These are phyloP conservation scores for Vigna mungo DNA, from an alignment of 306 rosid genomes.

Conservation along the genomic window DNA sequence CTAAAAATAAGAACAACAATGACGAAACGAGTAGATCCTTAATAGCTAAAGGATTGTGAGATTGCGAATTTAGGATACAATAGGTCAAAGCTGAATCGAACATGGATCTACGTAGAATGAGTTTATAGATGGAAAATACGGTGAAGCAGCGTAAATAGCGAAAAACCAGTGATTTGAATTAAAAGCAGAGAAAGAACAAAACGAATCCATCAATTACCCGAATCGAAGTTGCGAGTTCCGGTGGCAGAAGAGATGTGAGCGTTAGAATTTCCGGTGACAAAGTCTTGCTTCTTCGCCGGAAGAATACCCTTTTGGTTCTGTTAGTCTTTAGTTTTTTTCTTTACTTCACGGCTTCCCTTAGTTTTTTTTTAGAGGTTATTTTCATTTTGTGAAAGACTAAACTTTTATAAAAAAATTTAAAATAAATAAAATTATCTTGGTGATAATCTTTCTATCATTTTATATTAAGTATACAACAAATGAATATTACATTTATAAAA, in stretches of 20 bases:
- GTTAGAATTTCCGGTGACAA: neutral
- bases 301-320: neutral
- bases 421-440: too few relatives aligned
- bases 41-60: neutral
- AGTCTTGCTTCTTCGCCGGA: neutral
- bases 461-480: too few relatives aligned
- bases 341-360: slow-evolving; percentile 1
- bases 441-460: too few relatives aligned
- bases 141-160: neutral
- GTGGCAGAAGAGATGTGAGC: slow-evolving; percentile 9
- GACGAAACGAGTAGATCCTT: neutral
- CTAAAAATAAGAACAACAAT: slow-evolving; percentile 17
- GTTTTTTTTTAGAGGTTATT: neutral
- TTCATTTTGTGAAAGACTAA: neutral
- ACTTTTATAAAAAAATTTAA: too few relatives aligned
- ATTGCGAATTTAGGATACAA: neutral
- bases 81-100: neutral
- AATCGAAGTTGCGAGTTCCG: neutral
- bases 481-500: too few relatives aligned
- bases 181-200: neutral
- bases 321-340: neutral
- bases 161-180: neutral
- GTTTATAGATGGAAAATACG: neutral
- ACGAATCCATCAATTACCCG: neutral
- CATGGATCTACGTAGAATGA: slow-evolving; percentile 8